Conservation (phyloP, 2,329 filamentous ascomycete genomes). For the Aspergillus melleus region DNA sequence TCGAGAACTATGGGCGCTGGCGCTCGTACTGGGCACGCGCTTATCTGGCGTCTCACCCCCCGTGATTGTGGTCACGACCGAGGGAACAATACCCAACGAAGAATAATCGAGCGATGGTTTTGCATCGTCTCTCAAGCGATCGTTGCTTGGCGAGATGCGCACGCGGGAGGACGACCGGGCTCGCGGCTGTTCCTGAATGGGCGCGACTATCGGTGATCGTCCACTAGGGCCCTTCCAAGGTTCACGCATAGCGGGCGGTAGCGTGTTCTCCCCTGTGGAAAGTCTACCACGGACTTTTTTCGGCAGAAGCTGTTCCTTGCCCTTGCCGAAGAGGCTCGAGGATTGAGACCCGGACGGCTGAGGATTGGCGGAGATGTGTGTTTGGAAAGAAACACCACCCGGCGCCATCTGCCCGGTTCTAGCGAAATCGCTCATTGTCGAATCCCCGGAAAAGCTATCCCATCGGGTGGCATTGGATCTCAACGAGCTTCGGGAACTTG, state of each 20-base stretch:
- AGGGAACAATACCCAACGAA: slow-evolving; percentile 27
- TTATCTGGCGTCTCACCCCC: slow-evolving; percentile 22
- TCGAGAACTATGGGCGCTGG: slow-evolving; percentile 29
- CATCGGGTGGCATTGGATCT: slow-evolving; percentile 42
- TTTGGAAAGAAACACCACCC: slow-evolving; percentile 34
- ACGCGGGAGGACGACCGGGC: slow-evolving; percentile 58
- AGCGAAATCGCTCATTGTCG: slow-evolving; percentile 58
- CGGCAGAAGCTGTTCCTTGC: slow-evolving; percentile 40
- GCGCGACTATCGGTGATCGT: slow-evolving; percentile 62
- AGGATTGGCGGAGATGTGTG: slow-evolving; percentile 16
- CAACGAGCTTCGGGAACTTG: neutral
- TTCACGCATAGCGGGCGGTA: slow-evolving; percentile 49
- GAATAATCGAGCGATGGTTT: slow-evolving; percentile 23
- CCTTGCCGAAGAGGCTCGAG: slow-evolving; percentile 31
- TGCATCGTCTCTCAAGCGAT: slow-evolving; percentile 32
- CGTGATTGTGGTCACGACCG: slow-evolving; percentile 36
- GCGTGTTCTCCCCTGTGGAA: slow-evolving; percentile 36
- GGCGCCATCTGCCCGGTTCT: slow-evolving; percentile 59
- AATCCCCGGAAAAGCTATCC: slow-evolving; percentile 68
- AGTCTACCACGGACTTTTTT: slow-evolving; percentile 34
- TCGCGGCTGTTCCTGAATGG: slow-evolving; percentile 61
- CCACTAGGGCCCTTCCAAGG: slow-evolving; percentile 75
- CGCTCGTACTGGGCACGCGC: neutral
- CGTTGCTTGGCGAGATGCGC: slow-evolving; percentile 20
- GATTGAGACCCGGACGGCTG: slow-evolving; percentile 28